Evolutionary conservation across 140 eudicot species (phyloP), one percentile per base, ranked within the genome.

Genomic region (Cichorium intybus): DNA sequence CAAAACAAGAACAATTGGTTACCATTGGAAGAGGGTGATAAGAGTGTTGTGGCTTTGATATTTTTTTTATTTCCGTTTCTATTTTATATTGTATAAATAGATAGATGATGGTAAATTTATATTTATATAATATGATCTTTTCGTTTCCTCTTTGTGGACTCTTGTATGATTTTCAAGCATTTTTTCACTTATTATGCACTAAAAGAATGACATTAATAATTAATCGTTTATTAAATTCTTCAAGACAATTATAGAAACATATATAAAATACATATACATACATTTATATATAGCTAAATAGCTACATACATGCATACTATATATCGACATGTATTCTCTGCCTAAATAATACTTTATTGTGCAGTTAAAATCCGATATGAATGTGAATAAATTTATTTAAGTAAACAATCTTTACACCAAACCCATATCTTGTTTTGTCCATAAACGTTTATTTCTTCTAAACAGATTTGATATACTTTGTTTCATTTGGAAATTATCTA

Each of bases 61-160:
- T 10, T 24, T 10, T 16, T 49, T 11, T 11, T 57, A n/a, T 45
- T 12, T 3, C 27, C 1, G 20, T 18, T 48, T 69, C 11, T 7
- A 20, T 50, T 50, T 71, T 17, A 5, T 49, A 51, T 51, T 71
- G 69, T 60, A 71, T 60, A 60, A 49, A 35, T 60, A 60, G 56
- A 12, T 16, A 31, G 47, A 24, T 24, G 26, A 60, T 71, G 69
- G 28, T 49, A 16, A 11, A 8, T 70, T 33, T 35, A 41, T 60
- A 58, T 58, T 16, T 54, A 54, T 68, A 17, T 17, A 68, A 63
- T 65, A 49, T 29, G 41, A 29, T 37, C 9, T 63, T 49, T 64
- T 29, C 16, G 11, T 65, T 48, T 21, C 16, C 15, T 2, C 16
- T 10, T 2, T 64, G 27, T 41, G 48, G 49, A 28, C 1, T 52